A percentile compares a stretch with the other conserved stretches of the same genome.
Evolutionary conservation across 2,329 filamentous ascomycete genomes (phyloP).

Genomic region (Immersiporthe knoxdaviesiana): DNA sequence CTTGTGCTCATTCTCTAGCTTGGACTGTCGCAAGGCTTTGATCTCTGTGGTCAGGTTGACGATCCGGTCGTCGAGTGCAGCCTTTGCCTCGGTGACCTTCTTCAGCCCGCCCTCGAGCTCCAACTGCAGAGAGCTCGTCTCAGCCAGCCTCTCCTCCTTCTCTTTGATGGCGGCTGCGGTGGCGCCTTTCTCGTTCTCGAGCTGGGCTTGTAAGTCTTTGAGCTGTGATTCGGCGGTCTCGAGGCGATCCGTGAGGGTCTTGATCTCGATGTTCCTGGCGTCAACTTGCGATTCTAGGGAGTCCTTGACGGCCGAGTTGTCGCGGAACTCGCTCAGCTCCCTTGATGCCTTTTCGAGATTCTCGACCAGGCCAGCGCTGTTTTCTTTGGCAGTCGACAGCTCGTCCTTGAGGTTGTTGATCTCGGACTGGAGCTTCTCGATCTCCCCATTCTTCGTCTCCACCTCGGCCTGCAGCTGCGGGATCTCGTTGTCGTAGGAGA

Average conservation of each 20-base stretch:
- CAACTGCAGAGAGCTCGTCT: slow-evolving; percentile 40
- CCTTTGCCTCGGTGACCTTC: slow-evolving; percentile 42
- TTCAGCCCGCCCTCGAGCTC: slow-evolving; percentile 48
- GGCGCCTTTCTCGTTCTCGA: slow-evolving; percentile 37
- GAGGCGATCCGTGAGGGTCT: slow-evolving; percentile 53
- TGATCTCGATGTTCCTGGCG: slow-evolving; percentile 52
- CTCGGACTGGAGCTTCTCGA: slow-evolving; percentile 70
- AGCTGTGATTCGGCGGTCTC: slow-evolving; percentile 49
- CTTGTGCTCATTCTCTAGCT: slow-evolving; percentile 45
- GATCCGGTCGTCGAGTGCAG: slow-evolving; percentile 49
- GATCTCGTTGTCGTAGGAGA: slow-evolving; percentile 89
- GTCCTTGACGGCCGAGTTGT: slow-evolving; percentile 45
- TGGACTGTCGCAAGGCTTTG: slow-evolving; percentile 43
- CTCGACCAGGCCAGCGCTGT: slow-evolving; percentile 65
- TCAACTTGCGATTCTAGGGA: slow-evolving; percentile 56
- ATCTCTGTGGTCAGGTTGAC: slow-evolving; percentile 51
- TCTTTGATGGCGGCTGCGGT: slow-evolving; percentile 35
- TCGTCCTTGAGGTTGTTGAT: slow-evolving; percentile 71
- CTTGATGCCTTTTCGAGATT: slow-evolving; percentile 70
- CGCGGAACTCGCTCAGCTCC: slow-evolving; percentile 58
- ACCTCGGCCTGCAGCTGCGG: slow-evolving; percentile 79
- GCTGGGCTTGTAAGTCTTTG: slow-evolving; percentile 45
- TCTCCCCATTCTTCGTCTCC: slow-evolving; percentile 69
- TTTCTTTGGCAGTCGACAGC: slow-evolving; percentile 71
- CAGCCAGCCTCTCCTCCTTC: slow-evolving; percentile 42